phyloP scores from a whole-genome alignment of 2,329 filamentous ascomycete species.

The Cladosporium phlei region DNA sequence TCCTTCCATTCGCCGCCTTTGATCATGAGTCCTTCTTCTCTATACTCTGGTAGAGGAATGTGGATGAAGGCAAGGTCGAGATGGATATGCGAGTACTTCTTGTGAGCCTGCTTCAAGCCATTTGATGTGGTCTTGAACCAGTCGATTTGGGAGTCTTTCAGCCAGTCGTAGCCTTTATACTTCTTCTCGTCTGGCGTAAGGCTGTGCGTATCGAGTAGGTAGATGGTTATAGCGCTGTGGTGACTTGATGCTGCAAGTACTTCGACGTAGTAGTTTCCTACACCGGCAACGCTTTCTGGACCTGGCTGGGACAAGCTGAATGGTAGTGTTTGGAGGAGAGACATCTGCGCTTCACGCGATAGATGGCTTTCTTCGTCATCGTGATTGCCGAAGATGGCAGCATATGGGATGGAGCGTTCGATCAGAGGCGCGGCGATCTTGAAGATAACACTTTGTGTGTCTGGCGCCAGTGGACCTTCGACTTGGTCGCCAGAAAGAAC shows the following conservation, averaged over 20 bases:
- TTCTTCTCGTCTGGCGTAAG: conserved; percentile 86
- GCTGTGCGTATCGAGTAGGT: conserved; percentile 86
- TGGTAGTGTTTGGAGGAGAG: conserved; percentile 76
- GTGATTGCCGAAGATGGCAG: conserved; percentile 94
- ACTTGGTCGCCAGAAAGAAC: conserved; percentile 91
- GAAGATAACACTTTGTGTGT: conserved; percentile 88
- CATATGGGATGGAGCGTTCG: conserved; percentile 84
- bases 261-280: conserved; percentile 93
- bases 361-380: conserved; percentile 75
- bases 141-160: conserved; percentile 87
- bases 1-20: conserved; percentile 71
- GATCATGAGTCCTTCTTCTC: conserved; percentile 50
- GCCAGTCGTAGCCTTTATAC: conserved; percentile 93
- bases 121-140: conserved; percentile 85
- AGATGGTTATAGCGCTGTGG: conserved; percentile 90
- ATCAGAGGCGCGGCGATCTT: conserved; percentile 84
- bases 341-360: conserved; percentile 73
- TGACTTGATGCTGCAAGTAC: conserved; percentile 76
- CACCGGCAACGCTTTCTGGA: conserved; percentile 76
- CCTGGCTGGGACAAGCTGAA: conserved; percentile 85
- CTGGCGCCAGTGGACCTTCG: conserved; percentile 86
- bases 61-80: conserved; percentile 97
- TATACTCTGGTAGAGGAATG: conserved; percentile 90
- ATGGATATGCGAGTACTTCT: conserved; percentile 85
- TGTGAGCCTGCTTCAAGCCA: conserved; percentile 59